Conservation (phyloP, 2,329 filamentous ascomycete genomes). For the Aspergillus flavus region DNA sequence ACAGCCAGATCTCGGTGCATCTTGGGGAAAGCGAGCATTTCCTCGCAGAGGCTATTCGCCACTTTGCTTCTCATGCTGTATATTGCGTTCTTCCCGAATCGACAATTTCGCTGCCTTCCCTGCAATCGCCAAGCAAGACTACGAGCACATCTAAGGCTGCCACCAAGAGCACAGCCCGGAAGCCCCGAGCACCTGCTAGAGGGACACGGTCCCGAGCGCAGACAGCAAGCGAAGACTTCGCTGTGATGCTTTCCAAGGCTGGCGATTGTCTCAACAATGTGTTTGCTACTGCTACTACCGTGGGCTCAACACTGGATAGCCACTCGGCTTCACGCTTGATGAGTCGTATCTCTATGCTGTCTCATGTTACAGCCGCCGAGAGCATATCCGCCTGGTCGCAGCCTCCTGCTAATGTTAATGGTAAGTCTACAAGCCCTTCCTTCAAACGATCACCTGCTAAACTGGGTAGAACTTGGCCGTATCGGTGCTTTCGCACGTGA, state of each 20-base stretch:
- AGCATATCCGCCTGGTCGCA: conserved; percentile 29
- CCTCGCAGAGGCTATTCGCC: conserved; percentile 41
- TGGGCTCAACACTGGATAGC: conserved; percentile 44
- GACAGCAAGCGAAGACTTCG: conserved; percentile 39
- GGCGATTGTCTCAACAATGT: conserved; percentile 36
- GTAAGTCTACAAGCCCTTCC: conserved; percentile 25
- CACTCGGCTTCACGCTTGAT: conserved; percentile 42
- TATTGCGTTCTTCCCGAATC: conserved; percentile 92
- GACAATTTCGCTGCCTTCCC: conserved; percentile 80
- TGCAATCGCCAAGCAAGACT: conserved; percentile 45
- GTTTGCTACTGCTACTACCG: conserved; percentile 34
- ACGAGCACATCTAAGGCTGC: conserved; percentile 24
- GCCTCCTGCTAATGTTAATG: conserved; percentile 42
- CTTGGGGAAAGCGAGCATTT: conserved; percentile 42
- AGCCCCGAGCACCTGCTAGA: conserved; percentile 30
- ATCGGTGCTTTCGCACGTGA: conserved; percentile 46
- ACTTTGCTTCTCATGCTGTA: conserved; percentile 75
- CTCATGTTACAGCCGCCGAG: conserved; percentile 42
- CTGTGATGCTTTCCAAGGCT: conserved; percentile 39
- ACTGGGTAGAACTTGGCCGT: conserved; percentile 40
- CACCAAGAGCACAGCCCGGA: conserved; percentile 29
- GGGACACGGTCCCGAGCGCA: conserved; percentile 30
- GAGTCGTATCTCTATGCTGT: conserved; percentile 46
- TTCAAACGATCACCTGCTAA: conserved; percentile 14
- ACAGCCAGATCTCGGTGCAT: conserved; percentile 63